These are phyloP conservation scores for Boletus pseudo-olivaceus DNA, from an alignment of 768 basidiomycete genomes.

Conservation along the genomic window DNA sequence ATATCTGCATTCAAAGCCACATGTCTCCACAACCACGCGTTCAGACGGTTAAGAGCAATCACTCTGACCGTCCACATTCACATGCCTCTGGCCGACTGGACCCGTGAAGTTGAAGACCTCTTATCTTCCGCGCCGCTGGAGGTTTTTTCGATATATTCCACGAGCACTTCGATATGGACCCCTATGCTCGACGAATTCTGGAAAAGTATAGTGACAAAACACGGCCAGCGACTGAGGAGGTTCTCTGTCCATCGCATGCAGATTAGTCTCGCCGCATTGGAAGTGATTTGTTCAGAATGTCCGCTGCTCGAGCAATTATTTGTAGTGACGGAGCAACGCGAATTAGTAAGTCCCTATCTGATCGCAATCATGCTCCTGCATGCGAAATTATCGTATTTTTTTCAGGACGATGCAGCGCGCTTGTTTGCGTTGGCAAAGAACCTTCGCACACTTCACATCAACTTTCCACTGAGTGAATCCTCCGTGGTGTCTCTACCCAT, in stretches of 20 bases:
- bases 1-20: conserved; percentile 42
- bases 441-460: conserved; percentile 60
- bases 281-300: conserved; percentile 54
- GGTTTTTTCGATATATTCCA: conserved; percentile 60
- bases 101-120: conserved; percentile 38
- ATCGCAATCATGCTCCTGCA: background rate
- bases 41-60: conserved; percentile 49
- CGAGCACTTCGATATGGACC: conserved; percentile 38
- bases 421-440: conserved; percentile 43
- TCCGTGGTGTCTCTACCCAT: conserved; percentile 11
- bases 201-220: conserved; percentile 43
- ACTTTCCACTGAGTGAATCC: conserved; percentile 37
- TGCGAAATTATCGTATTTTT: background rate
- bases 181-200: conserved; percentile 49
- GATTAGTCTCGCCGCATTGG: conserved; percentile 47
- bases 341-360: conserved; percentile 37
- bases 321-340: conserved; percentile 46
- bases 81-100: conserved; percentile 42
- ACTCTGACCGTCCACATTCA: conserved; percentile 51
- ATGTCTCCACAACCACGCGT: conserved; percentile 34
- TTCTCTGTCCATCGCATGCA: conserved; percentile 66
- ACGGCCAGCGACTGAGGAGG: conserved; percentile 48
- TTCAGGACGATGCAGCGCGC: conserved; percentile 19
- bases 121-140: conserved; percentile 51
- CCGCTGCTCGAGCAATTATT: conserved; percentile 59